These are phyloP conservation scores for Juglanconis juglandina DNA, from an alignment of 2,329 filamentous ascomycete species.

Conservation along the genomic window DNA sequence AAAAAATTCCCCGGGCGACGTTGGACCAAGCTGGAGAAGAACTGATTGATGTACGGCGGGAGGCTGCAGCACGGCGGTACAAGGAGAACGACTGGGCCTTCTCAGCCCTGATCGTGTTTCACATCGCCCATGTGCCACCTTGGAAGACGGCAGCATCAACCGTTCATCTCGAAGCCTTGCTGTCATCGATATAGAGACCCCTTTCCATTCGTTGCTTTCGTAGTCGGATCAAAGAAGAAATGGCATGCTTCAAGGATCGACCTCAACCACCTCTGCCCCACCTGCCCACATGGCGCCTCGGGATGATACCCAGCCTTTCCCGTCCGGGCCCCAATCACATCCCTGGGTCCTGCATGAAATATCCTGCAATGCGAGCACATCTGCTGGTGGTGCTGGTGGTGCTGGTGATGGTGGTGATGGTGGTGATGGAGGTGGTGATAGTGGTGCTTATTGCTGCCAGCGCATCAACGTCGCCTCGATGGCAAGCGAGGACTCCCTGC, in stretches of 20 bases:
- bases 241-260: background rate
- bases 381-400: too few relatives aligned
- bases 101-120: too few relatives aligned
- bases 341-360: constrained; percentile 4
- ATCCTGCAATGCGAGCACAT: background rate
- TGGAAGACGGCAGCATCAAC: background rate
- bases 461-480: constrained; percentile 1
- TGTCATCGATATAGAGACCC: too few relatives aligned
- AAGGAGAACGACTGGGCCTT: background rate
- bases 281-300: constrained; percentile 2
- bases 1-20: background rate
- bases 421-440: too few relatives aligned
- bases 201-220: too few relatives aligned
- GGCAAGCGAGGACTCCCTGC: background rate
- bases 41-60: background rate
- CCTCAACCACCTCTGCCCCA: background rate
- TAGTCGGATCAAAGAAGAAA: too few relatives aligned
- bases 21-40: background rate
- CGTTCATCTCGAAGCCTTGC: too few relatives aligned
- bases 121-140: background rate
- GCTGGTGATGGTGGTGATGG: too few relatives aligned
- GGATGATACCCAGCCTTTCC: constrained; percentile 5
- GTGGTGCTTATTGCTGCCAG: constrained; percentile 2
- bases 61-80: constrained; percentile 7
- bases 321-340: constrained; percentile 1